Percentiles rank a stretch among this genome's conserved stretches.
phyloP scores from a whole-genome alignment of 495 filamentous ascomycete species.

The Bathelium albidoporum region DNA sequence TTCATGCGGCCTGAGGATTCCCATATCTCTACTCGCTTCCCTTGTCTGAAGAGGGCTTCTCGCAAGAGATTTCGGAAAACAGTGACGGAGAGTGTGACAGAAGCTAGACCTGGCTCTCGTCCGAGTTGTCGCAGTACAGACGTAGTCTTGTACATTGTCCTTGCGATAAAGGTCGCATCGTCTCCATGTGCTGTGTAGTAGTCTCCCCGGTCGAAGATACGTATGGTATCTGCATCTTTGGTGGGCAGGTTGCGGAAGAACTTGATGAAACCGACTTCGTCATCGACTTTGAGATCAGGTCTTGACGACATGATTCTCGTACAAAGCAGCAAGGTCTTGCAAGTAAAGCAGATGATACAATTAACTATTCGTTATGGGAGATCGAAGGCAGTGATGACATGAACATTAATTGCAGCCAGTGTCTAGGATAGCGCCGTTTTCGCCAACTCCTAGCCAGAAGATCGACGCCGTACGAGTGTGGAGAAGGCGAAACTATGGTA shows the following conservation, averaged over 20 bases:
- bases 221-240: slow-evolving; percentile 61
- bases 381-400: too few relatives aligned
- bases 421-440: too few relatives aligned
- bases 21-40: slow-evolving; percentile 88
- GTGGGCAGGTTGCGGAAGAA: slow-evolving; percentile 75
- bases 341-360: too few relatives aligned
- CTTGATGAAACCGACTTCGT: slow-evolving; percentile 90
- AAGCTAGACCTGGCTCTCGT: slow-evolving; percentile 69
- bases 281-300: slow-evolving; percentile 91
- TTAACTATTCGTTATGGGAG: too few relatives aligned
- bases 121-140: slow-evolving; percentile 88
- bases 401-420: too few relatives aligned
- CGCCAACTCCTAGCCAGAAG: neutral
- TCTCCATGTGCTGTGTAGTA: slow-evolving; percentile 91
- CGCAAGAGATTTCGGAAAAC: slow-evolving; percentile 94
- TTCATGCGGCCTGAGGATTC: slow-evolving; percentile 63
- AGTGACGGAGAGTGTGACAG: slow-evolving; percentile 85
- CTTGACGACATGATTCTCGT: slow-evolving; percentile 64
- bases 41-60: slow-evolving; percentile 82
- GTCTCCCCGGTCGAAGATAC: slow-evolving; percentile 89
- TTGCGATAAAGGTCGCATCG: slow-evolving; percentile 88
- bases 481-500: neutral
- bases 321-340: neutral
- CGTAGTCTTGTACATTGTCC: slow-evolving; percentile 93
- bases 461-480: neutral